These are phyloP conservation scores for Backusella tuberculispora DNA, from an alignment of 192 early-diverging fungal genomes.

Conservation along the genomic window DNA sequence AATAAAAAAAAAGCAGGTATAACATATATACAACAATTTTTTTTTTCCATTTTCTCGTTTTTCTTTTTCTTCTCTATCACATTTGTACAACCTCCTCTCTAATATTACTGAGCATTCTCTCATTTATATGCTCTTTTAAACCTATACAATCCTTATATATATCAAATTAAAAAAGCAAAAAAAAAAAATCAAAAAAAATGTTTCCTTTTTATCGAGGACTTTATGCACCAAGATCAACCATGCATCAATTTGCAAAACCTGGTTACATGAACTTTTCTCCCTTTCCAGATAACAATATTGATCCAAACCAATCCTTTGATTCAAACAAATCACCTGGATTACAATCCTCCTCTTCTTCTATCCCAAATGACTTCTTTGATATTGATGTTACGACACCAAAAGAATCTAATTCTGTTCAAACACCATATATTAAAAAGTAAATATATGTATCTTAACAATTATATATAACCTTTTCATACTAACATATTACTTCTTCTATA, in stretches of 20 bases:
- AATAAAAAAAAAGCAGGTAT: neutral
- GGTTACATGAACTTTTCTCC: neutral
- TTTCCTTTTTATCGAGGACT: constrained; percentile 2
- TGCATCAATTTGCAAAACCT: constrained; percentile 3
- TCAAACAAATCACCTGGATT: neutral
- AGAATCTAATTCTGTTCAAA: neutral
- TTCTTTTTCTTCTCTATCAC: neutral
- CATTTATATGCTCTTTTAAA: neutral
- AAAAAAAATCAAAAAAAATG: neutral
- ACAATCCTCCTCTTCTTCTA: neutral
- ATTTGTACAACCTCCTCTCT: neutral
- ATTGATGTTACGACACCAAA: neutral
- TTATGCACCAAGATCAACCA: constrained; percentile 1
- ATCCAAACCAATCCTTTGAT: neutral
- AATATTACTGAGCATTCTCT: constrained; percentile 2
- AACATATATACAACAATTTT: neutral
- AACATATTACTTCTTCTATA: neutral
- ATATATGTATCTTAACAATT: neutral
- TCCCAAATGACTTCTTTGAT: neutral
- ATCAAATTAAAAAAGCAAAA: neutral
- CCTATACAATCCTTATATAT: neutral
- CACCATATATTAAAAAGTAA: neutral
- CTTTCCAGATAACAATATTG: neutral
- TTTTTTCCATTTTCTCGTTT: too few species aligned
- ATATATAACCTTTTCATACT: neutral